Evolutionary conservation across 2,329 filamentous ascomycete genomes (phyloP).

Genomic region (Fusarium scirpi): DNA sequence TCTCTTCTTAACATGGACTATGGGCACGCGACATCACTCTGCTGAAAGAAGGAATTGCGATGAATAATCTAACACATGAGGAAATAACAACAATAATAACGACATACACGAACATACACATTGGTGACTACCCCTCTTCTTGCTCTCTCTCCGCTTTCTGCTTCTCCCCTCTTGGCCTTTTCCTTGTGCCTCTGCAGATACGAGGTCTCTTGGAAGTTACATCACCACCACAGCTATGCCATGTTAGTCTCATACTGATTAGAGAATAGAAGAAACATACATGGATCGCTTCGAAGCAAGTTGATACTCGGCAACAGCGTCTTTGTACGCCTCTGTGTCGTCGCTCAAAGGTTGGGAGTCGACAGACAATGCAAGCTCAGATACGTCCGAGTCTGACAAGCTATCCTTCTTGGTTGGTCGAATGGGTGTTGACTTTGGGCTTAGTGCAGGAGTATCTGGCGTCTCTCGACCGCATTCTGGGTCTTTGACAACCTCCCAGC

Average conservation of each 20-base stretch:
- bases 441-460: not conserved
- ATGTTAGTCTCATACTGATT: not conserved
- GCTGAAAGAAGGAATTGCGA: not conserved
- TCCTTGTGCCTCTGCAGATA: not conserved
- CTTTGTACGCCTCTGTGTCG: not conserved
- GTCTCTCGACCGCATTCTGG: not conserved
- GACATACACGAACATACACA: not conserved
- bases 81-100: not conserved
- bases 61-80: not conserved
- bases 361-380: slow-evolving; percentile 8
- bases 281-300: not conserved
- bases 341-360: not conserved
- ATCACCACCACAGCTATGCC: not conserved
- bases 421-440: not conserved
- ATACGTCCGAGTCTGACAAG: slow-evolving; percentile 16
- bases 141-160: not conserved
- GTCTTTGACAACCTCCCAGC: slow-evolving; percentile 16
- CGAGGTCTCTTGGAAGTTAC: not conserved
- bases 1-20: not conserved
- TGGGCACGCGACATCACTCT: not conserved
- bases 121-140: not conserved
- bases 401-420: not conserved
- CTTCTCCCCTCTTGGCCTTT: not conserved
- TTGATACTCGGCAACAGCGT: not conserved
- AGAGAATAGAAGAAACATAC: not conserved